These are phyloP conservation scores for Spongospora subterranea DNA, from an alignment of 208 protist genomes.

Conservation along the genomic window DNA sequence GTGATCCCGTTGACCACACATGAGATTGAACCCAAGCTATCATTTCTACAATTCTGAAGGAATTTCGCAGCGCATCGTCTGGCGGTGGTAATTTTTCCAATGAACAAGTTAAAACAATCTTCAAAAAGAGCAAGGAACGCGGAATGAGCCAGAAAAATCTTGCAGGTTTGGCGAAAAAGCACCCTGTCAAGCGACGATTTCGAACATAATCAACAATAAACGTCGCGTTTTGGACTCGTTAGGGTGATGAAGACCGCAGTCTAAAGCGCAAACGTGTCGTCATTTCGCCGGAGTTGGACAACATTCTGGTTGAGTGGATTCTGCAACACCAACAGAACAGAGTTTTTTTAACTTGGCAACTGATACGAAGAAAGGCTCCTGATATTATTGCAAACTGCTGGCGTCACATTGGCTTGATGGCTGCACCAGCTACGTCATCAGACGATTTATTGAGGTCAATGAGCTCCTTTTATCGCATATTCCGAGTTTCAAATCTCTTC, in stretches of 20 bases:
- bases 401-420: neutral
- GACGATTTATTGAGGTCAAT: neutral
- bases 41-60: neutral
- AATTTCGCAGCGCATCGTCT: neutral
- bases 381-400: neutral
- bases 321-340: neutral
- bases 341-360: neutral
- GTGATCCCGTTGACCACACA: too few species aligned
- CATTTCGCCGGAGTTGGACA: neutral
- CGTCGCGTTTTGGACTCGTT: neutral
- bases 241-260: neutral
- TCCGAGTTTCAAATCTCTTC: neutral
- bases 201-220: neutral
- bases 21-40: neutral
- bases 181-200: neutral
- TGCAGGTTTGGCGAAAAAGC: neutral
- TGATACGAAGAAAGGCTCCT: neutral
- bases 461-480: neutral
- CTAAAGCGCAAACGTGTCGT: neutral
- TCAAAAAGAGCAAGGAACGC: neutral
- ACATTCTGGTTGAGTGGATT: neutral
- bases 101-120: neutral
- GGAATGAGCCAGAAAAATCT: neutral
- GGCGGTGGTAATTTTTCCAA: neutral
- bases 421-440: neutral